These are phyloP conservation scores for Arthrobotrys musiformis DNA, from an alignment of 2,329 filamentous ascomycete species.

Conservation along the genomic window DNA sequence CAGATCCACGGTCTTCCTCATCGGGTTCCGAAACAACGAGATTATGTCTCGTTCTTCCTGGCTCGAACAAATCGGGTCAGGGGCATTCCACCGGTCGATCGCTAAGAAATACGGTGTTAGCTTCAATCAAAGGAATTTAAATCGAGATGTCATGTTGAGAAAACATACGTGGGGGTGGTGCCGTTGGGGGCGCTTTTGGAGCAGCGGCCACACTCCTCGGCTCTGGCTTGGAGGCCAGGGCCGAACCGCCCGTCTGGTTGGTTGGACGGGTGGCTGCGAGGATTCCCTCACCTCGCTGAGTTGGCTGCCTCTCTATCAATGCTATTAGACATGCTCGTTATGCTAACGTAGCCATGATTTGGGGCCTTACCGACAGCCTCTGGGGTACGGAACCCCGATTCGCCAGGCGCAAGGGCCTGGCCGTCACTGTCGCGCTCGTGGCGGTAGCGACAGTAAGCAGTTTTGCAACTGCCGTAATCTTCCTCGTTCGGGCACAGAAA, in stretches of 20 bases:
- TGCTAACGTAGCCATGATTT: neutral
- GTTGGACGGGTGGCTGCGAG: neutral
- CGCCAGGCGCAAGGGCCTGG: neutral
- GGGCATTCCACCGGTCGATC: neutral
- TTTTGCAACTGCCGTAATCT: neutral
- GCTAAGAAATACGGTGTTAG: neutral
- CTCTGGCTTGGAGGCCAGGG: neutral
- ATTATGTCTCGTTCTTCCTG: constrained; percentile 32
- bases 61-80: constrained; percentile 2
- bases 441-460: constrained; percentile 4
- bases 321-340: neutral
- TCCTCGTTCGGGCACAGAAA: neutral
- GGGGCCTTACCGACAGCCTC: neutral
- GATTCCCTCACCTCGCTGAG: neutral
- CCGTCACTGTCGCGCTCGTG: neutral
- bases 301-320: neutral
- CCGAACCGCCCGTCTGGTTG: neutral
- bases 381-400: neutral
- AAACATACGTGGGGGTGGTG: neutral
- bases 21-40: constrained; percentile 13
- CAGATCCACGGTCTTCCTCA: neutral
- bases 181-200: neutral
- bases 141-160: neutral
- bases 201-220: neutral
- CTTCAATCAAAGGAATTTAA: neutral